These are phyloP conservation scores for Venturia aucupariae DNA, from an alignment of 2,329 filamentous ascomycete genomes.

Conservation along the genomic window DNA sequence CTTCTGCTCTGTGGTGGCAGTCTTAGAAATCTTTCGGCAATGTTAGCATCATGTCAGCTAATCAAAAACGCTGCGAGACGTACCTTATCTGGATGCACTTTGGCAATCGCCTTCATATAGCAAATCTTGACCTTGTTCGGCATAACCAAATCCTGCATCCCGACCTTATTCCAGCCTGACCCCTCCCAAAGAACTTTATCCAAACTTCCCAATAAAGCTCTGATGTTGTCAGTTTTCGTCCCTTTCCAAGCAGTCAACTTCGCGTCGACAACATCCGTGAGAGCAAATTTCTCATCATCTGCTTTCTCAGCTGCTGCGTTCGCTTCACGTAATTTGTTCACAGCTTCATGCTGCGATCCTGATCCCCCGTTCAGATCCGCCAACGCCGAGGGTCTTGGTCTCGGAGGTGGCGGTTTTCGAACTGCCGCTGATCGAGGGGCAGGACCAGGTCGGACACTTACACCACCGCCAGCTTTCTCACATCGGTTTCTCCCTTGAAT, in stretches of 20 bases:
- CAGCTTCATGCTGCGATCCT: conserved; percentile 59
- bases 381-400: conserved; percentile 31
- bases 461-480: conserved; percentile 58
- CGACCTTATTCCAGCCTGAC: conserved; percentile 94
- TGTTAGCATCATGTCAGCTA: conserved; percentile 15
- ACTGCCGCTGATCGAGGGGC: conserved; percentile 38
- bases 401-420: conserved; percentile 31
- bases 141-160: conserved; percentile 85
- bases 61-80: conserved; percentile 25
- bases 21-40: conserved; percentile 45
- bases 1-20: conserved; percentile 56
- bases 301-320: conserved; percentile 78
- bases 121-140: conserved; percentile 92
- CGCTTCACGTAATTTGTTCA: conserved; percentile 70
- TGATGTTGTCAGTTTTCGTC: conserved; percentile 85
- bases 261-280: conserved; percentile 78
- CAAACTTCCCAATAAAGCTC: conserved; percentile 76
- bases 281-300: conserved; percentile 86
- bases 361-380: conserved; percentile 32
- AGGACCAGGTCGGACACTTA: conserved; percentile 25
- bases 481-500: conserved; percentile 82
- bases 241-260: conserved; percentile 73
- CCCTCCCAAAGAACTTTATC: conserved; percentile 86
- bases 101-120: conserved; percentile 99
- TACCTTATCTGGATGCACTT: conserved; percentile 98